Evolutionary conservation across 441 rosid species (phyloP).

Genomic region (Croton setiger): DNA sequence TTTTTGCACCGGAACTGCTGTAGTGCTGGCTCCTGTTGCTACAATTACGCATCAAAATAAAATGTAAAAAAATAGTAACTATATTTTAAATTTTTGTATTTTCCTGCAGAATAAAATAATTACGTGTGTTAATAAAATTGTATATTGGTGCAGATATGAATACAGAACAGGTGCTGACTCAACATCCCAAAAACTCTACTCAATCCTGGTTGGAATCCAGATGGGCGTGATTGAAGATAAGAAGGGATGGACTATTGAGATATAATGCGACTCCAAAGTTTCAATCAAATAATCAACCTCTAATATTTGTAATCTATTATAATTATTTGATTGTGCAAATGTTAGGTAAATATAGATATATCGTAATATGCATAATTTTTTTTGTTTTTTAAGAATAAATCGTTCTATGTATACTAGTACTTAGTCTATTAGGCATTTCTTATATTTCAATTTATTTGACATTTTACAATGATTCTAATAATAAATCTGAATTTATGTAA

Average conservation of each 20-base stretch:
- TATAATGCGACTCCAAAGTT: neutral
- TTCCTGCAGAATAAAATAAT: neutral
- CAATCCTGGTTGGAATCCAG: constrained; percentile 48
- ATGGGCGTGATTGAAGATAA: constrained; percentile 71
- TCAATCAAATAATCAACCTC: no score
- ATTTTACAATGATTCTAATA: no score
- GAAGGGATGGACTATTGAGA: constrained; percentile 66
- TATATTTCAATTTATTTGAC: no score
- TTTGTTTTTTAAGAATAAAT: no score
- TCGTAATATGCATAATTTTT: no score
- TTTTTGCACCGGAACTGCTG: constrained; percentile 89
- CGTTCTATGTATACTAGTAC: no score
- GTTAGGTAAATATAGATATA: no score
- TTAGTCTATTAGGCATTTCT: no score
- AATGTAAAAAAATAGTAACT: constrained; percentile 48
- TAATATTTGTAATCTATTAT: no score
- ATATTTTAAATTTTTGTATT: neutral
- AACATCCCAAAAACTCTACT: neutral
- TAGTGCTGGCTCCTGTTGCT: constrained; percentile 71
- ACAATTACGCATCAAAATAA: constrained; percentile 54
- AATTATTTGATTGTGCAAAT: no score
- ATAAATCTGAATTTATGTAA: no score
- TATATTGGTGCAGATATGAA: constrained; percentile 13
- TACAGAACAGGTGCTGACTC: neutral
- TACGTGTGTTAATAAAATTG: neutral